Conservation (phyloP, 108 stramenopile genomes). For the Bacterosira constricta region DNA sequence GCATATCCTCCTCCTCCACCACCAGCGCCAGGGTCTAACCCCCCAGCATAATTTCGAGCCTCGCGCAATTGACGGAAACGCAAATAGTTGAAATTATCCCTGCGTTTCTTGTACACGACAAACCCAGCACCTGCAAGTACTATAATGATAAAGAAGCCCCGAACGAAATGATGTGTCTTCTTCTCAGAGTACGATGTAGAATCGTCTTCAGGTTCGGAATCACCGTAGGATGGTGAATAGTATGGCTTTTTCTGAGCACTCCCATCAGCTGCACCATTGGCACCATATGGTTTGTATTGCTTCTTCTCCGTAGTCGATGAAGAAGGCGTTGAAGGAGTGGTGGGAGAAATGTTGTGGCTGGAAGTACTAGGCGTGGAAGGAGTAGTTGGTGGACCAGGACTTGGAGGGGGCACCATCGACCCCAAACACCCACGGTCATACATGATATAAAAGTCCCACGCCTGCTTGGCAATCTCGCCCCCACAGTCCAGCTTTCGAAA, state of each 20-base stretch:
- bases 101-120: conserved; percentile 58
- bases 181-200: conserved; percentile 50
- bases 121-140: conserved; percentile 55
- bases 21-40: conserved; percentile 41
- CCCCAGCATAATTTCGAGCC: conserved; percentile 37
- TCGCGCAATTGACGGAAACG: conserved; percentile 68
- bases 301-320: conserved; percentile 16
- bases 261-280: conserved; percentile 28
- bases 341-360: conserved; percentile 37
- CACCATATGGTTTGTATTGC: conserved; percentile 26
- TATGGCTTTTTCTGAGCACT: conserved; percentile 41
- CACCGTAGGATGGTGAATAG: conserved; percentile 43
- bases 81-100: conserved; percentile 65
- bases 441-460: conserved; percentile 80
- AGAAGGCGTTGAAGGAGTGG: conserved; percentile 21
- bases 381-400: conserved; percentile 12
- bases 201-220: conserved; percentile 28
- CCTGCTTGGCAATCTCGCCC: conserved; percentile 59
- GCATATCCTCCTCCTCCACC: conserved; percentile 56
- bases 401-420: conserved; percentile 16
- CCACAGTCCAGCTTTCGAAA: conserved; percentile 86
- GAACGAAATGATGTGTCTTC: conserved; percentile 57
- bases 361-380: conserved; percentile 20
- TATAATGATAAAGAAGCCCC: conserved; percentile 57
- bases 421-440: conserved; percentile 69